Base-by-base conservation (phyloP, 371 early-diverging fungal genomes). In the Batrachochytrium dendrobatidis region DNA sequence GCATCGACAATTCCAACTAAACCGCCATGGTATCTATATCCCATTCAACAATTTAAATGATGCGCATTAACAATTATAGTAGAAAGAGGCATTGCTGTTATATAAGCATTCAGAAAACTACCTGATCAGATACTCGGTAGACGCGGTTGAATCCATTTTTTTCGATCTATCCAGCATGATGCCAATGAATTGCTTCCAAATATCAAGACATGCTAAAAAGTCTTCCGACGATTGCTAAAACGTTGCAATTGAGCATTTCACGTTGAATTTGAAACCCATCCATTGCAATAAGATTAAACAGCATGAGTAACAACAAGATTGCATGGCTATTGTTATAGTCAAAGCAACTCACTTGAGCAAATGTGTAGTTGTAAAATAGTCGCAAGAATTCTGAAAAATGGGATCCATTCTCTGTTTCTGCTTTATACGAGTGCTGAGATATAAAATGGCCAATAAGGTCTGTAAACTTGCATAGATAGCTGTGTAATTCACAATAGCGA, bases 1-100 rank as follows among this genome's bases (percentile, higher is more conserved):
- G 25, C 25, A 18, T 18, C 29, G n/a, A 18, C 49, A 8, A 48
- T 12, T 24, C 49, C 49, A 24, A 48, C 49, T 6, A 48, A 25
- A 48, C 49, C 49, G 49, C 49, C 49, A 8, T 48, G 49, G 29
- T 48, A 48, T 24, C 49, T 48, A 7, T 24, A n/a, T n/a, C n/a
- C n/a, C n/a, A n/a, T n/a, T n/a, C n/a, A n/a, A n/a, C n/a, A n/a
- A n/a, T n/a, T n/a, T n/a, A n/a, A n/a, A n/a, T n/a, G n/a, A n/a
- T n/a, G n/a, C n/a, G n/a, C n/a, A n/a, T n/a, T n/a, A n/a, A n/a
- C n/a, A n/a, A n/a, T n/a, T n/a, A n/a, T n/a, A n/a, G n/a, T n/a
- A n/a, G n/a, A n/a, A 12, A 39, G 12, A n/a, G 39, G n/a, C 12
- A 39, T 39, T 12, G n/a, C 39, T 15, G n/a, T 12, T 39, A 39